Conservation (phyloP, 1,139 yeast genomes). For the Taphrina deformans region DNA sequence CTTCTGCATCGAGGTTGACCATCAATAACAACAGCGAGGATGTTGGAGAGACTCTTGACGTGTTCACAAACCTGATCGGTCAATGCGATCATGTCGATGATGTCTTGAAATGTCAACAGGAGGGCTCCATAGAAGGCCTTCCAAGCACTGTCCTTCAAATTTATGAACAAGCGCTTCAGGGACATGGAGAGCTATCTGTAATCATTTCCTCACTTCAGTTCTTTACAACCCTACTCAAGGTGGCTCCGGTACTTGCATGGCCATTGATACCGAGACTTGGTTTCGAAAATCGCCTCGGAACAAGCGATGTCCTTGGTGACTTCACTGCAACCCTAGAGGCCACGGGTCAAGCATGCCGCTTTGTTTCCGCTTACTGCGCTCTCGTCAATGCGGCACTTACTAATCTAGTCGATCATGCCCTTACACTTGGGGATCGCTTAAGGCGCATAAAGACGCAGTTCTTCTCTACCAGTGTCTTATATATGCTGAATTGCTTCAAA, state of each 20-base stretch:
- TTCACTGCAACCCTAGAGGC: constrained; percentile 64
- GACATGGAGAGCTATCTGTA: neutral
- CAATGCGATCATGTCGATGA: constrained; percentile 20
- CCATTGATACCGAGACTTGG: constrained; percentile 56
- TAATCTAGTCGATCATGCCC: neutral
- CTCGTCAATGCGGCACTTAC: neutral
- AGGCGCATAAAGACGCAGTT: neutral
- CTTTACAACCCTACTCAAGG: constrained; percentile 37
- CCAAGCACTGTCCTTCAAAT: constrained; percentile 14
- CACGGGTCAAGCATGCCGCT: constrained; percentile 55
- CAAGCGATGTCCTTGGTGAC: constrained; percentile 49
- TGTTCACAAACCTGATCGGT: constrained; percentile 5
- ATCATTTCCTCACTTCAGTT: neutral
- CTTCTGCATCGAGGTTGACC: constrained; percentile 4
- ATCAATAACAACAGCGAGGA: constrained; percentile 6
- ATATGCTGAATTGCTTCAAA: neutral
- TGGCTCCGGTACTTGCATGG: constrained; percentile 60
- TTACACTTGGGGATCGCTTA: neutral
- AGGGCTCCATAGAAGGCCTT: neutral
- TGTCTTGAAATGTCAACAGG: neutral
- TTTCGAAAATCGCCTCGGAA: constrained; percentile 53
- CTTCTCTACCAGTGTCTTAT: neutral
- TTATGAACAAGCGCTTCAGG: constrained; percentile 12
- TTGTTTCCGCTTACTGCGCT: constrained; percentile 40
- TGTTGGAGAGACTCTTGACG: constrained; percentile 4